Evolutionary conservation across 345 rosid species (phyloP).

Genomic region (Theobroma cacao): DNA sequence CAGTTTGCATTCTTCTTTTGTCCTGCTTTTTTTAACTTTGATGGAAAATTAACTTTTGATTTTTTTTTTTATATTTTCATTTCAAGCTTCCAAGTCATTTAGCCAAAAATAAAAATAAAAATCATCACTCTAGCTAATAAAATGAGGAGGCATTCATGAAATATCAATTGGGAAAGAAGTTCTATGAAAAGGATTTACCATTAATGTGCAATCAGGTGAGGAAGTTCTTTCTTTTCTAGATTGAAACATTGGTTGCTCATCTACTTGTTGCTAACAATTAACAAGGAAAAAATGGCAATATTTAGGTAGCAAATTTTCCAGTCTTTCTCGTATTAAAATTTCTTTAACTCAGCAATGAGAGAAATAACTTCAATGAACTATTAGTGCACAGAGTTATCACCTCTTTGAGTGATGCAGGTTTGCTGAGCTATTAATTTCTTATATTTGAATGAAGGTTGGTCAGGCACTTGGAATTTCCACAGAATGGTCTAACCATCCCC

Average conservation of each 20-base stretch:
- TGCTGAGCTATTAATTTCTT: not conserved
- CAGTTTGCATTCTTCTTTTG: not conserved
- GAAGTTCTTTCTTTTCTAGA: not conserved
- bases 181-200: not conserved
- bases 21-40: not conserved
- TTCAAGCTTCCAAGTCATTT: not conserved
- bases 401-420: not conserved
- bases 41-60: not conserved
- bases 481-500: slow-evolving; percentile 89
- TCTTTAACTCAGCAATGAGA: not conserved
- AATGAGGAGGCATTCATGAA: not conserved
- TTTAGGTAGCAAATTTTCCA: not conserved
- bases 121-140: not conserved
- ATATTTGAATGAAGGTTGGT: slow-evolving; percentile 56
- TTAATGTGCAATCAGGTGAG: not conserved
- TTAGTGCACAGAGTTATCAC: not conserved
- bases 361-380: not conserved
- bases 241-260: not conserved
- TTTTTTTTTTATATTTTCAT: not conserved
- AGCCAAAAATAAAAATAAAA: not conserved
- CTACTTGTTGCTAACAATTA: not conserved
- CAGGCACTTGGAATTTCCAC: slow-evolving; percentile 91
- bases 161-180: not conserved
- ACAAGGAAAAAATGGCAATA: not conserved
- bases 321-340: not conserved